Conservation (phyloP, 1,139 yeast species). For the Entelexis paramagnoliae region DNA sequence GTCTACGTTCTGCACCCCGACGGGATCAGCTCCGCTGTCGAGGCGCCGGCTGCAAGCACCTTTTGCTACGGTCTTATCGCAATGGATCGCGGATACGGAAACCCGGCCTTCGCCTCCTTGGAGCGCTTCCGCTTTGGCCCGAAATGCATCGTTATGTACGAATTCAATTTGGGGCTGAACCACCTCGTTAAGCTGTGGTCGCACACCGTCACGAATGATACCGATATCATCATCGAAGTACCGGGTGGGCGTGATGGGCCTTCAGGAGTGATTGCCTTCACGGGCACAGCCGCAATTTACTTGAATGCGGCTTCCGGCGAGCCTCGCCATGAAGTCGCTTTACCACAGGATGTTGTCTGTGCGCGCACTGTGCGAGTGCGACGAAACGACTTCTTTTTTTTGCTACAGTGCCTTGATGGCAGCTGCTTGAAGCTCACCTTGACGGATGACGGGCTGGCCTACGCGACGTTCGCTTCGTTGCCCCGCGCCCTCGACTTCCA, state of each 20-base stretch:
- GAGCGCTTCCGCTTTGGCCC: slow-evolving; percentile 38
- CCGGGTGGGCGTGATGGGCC: slow-evolving; percentile 51
- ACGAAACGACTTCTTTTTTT: slow-evolving; percentile 43
- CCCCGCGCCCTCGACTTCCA: slow-evolving; percentile 14
- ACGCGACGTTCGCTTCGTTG: slow-evolving; percentile 18
- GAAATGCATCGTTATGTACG: slow-evolving; percentile 53
- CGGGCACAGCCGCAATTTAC: slow-evolving; percentile 26
- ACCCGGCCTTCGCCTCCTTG: slow-evolving; percentile 72
- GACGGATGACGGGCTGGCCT: slow-evolving; percentile 28
- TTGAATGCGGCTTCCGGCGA: neutral
- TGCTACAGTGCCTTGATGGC: slow-evolving; percentile 62
- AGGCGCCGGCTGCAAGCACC: slow-evolving; percentile 44
- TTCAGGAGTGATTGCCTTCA: slow-evolving; percentile 48
- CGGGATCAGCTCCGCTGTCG: slow-evolving; percentile 35
- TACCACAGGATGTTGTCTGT: slow-evolving; percentile 29
- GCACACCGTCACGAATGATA: slow-evolving; percentile 36
- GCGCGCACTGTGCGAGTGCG: slow-evolving; percentile 47
- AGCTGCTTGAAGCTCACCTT: slow-evolving; percentile 62
- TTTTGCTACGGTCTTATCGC: slow-evolving; percentile 51
- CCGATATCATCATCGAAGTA: slow-evolving; percentile 38
- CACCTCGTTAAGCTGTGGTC: slow-evolving; percentile 50
- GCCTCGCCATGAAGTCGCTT: neutral
- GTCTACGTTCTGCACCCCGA: slow-evolving; percentile 50
- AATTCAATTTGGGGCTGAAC: slow-evolving; percentile 76
- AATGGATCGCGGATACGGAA: slow-evolving; percentile 66